Evolutionary conservation across 164 flowering plant genomes (phyloP), one percentile per base, ranked within the genome.

Genomic region (Vitis cinerea): DNA sequence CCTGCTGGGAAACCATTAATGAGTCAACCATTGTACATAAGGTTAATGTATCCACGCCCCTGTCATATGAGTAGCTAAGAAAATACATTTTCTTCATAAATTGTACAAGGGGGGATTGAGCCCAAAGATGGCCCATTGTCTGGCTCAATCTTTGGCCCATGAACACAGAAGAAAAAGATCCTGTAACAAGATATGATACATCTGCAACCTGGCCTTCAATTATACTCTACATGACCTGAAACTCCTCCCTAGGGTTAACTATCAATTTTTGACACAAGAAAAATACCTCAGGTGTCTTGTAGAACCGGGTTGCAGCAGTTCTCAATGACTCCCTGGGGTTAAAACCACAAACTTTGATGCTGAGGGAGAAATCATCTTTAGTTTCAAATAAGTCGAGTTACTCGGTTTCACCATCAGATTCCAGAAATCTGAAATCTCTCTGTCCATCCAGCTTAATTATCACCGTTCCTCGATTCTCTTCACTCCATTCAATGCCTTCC

Each of bases 401-500:
- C 62, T 86, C 91, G 15, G 80, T 51, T 9, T 91, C 96, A 57
- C 82, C 80, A 1, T 77, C 92, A 2, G 83, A 73, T 29, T 91
- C 90, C 55, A 87, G 37, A 74, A 94, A 94, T 80, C 81, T 85
- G 53, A 81, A 89, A 59, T 88, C 82, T 69, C 79, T 85, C 52
- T 50, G 83, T 6, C 88, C 91, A 62, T 80, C 78, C 27, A 94
- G 82, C 65, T 75, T 89, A 67, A 94, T 70, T 9, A 90, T 76
- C 63, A 94, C 71, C 1, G 86, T 81, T 68, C 97, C 98, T 29
- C 71, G 80, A 78, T 92, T 94, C 79, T 88, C 97, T 76, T 94
- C 98, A 10, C 66, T 81, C 90, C 93, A 91, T 67, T 73, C 54
- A 52, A 90, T 82, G 9, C 85, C 81, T 82, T 89, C 97, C 71